These are phyloP conservation scores for Xylaria curta DNA, from an alignment of 495 filamentous ascomycete genomes.

Conservation along the genomic window DNA sequence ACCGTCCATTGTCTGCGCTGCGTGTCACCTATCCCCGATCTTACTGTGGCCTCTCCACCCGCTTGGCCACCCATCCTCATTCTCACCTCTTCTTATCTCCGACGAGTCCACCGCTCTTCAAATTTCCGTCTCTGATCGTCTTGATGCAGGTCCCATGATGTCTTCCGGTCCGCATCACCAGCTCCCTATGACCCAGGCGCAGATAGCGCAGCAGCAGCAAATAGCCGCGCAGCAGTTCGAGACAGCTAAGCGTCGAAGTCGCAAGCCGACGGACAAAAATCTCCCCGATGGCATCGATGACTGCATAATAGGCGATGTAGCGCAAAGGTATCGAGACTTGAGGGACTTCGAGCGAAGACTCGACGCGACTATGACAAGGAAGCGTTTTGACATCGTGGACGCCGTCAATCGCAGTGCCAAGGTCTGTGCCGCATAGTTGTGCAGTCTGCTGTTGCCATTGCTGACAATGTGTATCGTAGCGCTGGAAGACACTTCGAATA, in stretches of 20 bases:
- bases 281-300: constrained; percentile 90
- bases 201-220: constrained; percentile 63
- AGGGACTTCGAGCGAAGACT: constrained; percentile 87
- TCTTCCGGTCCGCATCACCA: constrained; percentile 56
- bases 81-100: constrained; percentile 17
- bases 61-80: constrained; percentile 1
- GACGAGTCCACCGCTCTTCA: not conserved
- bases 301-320: constrained; percentile 77
- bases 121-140: constrained; percentile 35
- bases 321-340: constrained; percentile 78
- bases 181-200: constrained; percentile 56
- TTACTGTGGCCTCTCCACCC: not conserved
- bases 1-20: constrained; percentile 5
- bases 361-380: constrained; percentile 94
- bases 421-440: constrained; percentile 44
- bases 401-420: constrained; percentile 79
- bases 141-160: constrained; percentile 63
- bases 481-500: constrained; percentile 83
- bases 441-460: not conserved
- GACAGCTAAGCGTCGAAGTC: constrained; percentile 74
- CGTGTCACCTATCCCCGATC: constrained; percentile 5
- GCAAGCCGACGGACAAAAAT: constrained; percentile 91
- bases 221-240: constrained; percentile 63
- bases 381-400: constrained; percentile 88
- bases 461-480: constrained; percentile 46